Base-by-base conservation (phyloP, 495 filamentous ascomycete species). In the Tetracladium setigerum region DNA sequence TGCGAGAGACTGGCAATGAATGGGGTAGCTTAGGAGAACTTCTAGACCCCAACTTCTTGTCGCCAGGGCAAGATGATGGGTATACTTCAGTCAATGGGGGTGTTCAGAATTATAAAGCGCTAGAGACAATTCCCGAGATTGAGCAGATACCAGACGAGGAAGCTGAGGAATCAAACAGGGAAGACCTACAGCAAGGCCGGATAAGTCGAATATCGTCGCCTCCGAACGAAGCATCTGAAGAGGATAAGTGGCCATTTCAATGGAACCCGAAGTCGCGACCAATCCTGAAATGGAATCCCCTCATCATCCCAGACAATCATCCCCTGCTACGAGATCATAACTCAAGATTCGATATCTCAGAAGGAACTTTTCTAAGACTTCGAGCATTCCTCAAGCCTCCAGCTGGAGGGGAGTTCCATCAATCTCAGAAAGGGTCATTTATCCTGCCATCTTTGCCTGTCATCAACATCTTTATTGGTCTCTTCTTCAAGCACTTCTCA, bases 211-310 rank as follows among this genome's bases (percentile, higher is more conserved):
- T 38, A 30, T 47, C 50, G 18, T 53, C 50, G 13, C 50, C 50
- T 5, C 50, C 50, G 17, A 53, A 53, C 37, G 50, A 53, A 47
- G 43, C 50, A 19, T 53, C 50, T 15, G 43, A 47, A 19, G 50
- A 53, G 14, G 50, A 53, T 19, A 47, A 46, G 40, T 53, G 50
- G 50, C 42, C 50, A 34, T 53, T 53, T 16, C 37, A 42, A 15
- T 53, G 50, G 50, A 53, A 53, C 34, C 50, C 50, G 7, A 33
- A 17, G 12, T 53, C 50, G 5, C 19, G 14, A 13, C 50, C 35
- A 15, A 53, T 53, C 15, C 31, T 47, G 8, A 35, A 47, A 36
- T 42, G 39, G 11, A 19, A 53, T 9, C 34, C 50, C 10, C 31
- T 53, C 30, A 41, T 12, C 8, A 47, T 53, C 7, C 37, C 43